A percentile compares a stretch with the other conserved stretches of the same genome.
Evolutionary conservation across 176 grass and related monocot genomes (phyloP).

Genomic region (Cenchrus americanus): DNA sequence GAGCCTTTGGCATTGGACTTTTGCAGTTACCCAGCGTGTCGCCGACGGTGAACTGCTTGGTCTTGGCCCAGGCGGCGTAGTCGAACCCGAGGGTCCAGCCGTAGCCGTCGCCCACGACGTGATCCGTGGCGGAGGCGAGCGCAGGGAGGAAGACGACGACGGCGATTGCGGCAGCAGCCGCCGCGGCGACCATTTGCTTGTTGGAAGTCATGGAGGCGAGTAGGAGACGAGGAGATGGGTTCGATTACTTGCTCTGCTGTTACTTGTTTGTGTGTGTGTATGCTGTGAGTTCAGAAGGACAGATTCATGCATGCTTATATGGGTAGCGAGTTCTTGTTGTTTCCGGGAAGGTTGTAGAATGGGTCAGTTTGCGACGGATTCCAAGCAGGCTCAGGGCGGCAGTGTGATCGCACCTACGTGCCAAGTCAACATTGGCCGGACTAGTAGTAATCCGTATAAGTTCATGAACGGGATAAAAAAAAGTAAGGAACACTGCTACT

Average conservation of each 20-base stretch:
- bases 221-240: background rate
- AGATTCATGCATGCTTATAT: background rate
- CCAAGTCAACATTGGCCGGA: background rate
- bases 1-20: background rate
- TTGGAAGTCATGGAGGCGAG: conserved; percentile 35
- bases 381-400: conserved; percentile 19
- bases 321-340: background rate
- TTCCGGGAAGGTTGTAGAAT: conserved; percentile 2
- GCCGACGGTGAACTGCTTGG: conserved; percentile 47
- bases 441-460: background rate
- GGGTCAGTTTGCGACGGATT: conserved; percentile 4
- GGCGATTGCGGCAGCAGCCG: background rate
- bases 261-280: background rate
- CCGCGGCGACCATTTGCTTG: conserved; percentile 10
- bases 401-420: background rate
- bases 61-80: conserved; percentile 39
- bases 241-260: background rate
- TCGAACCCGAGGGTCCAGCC: conserved; percentile 38
- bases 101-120: background rate
- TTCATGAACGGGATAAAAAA: too few relatives aligned
- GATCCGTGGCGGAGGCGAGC: background rate
- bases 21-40: conserved; percentile 33
- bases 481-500: too few relatives aligned
- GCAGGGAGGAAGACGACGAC: background rate
- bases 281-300: background rate